These are phyloP conservation scores for Tolypocladium pustulatum DNA, from an alignment of 2,329 filamentous ascomycete species.

Conservation along the genomic window DNA sequence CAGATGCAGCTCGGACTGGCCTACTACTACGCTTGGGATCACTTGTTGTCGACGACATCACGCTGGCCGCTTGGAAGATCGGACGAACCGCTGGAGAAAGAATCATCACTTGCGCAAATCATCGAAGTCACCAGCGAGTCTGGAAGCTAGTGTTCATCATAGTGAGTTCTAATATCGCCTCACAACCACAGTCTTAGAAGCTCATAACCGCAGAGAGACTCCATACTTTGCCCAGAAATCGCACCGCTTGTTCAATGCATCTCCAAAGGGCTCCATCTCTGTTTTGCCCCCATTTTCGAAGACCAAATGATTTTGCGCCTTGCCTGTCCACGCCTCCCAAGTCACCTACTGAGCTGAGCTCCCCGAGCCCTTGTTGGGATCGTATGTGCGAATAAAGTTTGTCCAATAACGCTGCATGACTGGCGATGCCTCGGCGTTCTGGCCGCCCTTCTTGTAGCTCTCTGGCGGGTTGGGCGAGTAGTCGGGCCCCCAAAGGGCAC, in stretches of 20 bases:
- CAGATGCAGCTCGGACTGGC: not conserved
- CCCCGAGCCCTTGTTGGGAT: slow-evolving; percentile 45
- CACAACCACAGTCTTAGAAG: not conserved
- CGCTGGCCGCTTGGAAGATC: too few species aligned
- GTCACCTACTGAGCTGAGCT: slow-evolving; percentile 18
- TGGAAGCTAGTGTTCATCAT: not conserved
- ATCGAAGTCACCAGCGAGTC: not conserved
- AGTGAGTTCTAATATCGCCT: too few species aligned
- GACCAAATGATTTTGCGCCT: slow-evolving; percentile 21
- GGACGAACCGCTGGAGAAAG: too few species aligned
- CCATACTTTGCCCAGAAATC: slow-evolving; percentile 12
- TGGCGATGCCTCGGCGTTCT: slow-evolving; percentile 47
- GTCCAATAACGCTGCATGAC: slow-evolving; percentile 64
- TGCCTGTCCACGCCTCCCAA: slow-evolving; percentile 29
- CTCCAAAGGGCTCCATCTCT: slow-evolving; percentile 25
- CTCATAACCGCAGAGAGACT: slow-evolving; percentile 10
- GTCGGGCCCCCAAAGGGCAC: slow-evolving; percentile 56
- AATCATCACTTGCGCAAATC: too few species aligned
- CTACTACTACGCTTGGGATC: too few species aligned
- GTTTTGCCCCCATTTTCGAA: slow-evolving; percentile 28
- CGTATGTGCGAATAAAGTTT: slow-evolving; percentile 55
- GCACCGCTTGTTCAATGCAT: slow-evolving; percentile 15
- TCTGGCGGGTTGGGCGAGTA: slow-evolving; percentile 40
- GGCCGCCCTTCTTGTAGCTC: slow-evolving; percentile 40
- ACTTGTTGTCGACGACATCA: too few species aligned